Evolutionary conservation across 106 monocot species (phyloP), one percentile per base, ranked within the genome.

Genomic region (Acanthochlamys bracteata): DNA sequence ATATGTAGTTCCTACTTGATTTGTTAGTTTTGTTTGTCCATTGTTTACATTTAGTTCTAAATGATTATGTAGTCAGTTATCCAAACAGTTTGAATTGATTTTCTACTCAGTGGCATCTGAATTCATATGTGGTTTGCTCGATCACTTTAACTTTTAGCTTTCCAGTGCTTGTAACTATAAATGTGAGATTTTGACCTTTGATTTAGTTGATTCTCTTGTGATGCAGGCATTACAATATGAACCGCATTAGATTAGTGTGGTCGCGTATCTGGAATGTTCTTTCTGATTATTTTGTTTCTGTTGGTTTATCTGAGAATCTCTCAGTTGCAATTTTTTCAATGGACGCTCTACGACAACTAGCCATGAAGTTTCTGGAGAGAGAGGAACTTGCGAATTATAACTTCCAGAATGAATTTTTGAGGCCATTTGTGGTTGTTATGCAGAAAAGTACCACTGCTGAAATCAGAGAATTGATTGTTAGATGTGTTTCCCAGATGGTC

Each of bases 291-390:
- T 98, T 98, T 74, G 92, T 92, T 16, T 80, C 81, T 41, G 92
- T 98, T 60, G 98, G 98, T 12, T 75, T 83, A 60, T 98, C 92
- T 63, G 92, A 92, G 75, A 98, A 89, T 71, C 74, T 98, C 8
- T 92, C 92, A 33, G 88, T 98, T 61, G 85, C 92, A 66, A 92
- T 98, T 69, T 92, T 98, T 79, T 91, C 92, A n/a, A 98, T 98
- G 98, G 98, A 98, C 75, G 88, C 98, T 21, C 73, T 92, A 63
- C 65, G 92, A 65, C 92, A 98, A 66, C 69, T 98, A 55, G 79
- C 91, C 4, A 98, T 98, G 98, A 92, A 92, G 60, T 98, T 98
- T 76, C 73, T 98, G 65, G 92, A 92, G 64, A 75, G 92, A 60
- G 98, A 92, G 61, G 98, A 98, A 39, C 68, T 98, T 63, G 88